Base-by-base conservation (phyloP, 164 flowering plant species). In the Hamamelis virginiana region DNA sequence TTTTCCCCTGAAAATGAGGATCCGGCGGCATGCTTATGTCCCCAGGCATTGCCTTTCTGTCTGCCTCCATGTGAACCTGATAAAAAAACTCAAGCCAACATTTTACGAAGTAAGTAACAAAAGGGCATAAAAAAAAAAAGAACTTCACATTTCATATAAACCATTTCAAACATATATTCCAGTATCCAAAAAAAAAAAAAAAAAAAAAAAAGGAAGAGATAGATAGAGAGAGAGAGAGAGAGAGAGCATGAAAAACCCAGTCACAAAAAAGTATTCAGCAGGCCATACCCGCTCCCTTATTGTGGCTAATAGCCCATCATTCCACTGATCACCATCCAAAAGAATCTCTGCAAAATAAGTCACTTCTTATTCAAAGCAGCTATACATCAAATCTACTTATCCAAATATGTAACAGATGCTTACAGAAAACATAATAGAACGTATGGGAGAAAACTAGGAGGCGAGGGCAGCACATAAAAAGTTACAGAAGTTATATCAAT, bases 51-150 rank as follows among this genome's bases (percentile, higher is more conserved):
- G 94, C 86, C 81, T 87, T 93, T 73, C 91, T 84, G 67, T 91
- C 99, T 67, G 83, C 91, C 82, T 93, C 99, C 90, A 96, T 90
- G 72, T 96, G 98, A 69, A 93, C 98, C 99, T 96, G 73, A 75
- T 25, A 55, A 43, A 38, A 0, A 53, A 38, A 28, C 43, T 62
- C 2, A 33, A 33, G 41, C 26, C 66, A 53, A 9, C 51, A 53
- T 23, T 8, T 55, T 55, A 2, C 4, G 14, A 55, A 11, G 27
- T 5, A 19, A 22, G 21, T 11, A 21, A 18, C n/a, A 72, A 38
- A 56, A 14, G 6, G 55, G 58, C 56, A 28, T 19, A 63, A 19
- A n/a, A n/a, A n/a, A n/a, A n/a, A n/a, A n/a, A n/a, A n/a, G n/a
- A 33, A 2, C 41, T 33, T 33, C 2, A 33, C 6, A 33, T 33